Evolutionary conservation across 1,284 basidiomycete genomes (phyloP).

Genomic region (Xerocomus nothofagi): DNA sequence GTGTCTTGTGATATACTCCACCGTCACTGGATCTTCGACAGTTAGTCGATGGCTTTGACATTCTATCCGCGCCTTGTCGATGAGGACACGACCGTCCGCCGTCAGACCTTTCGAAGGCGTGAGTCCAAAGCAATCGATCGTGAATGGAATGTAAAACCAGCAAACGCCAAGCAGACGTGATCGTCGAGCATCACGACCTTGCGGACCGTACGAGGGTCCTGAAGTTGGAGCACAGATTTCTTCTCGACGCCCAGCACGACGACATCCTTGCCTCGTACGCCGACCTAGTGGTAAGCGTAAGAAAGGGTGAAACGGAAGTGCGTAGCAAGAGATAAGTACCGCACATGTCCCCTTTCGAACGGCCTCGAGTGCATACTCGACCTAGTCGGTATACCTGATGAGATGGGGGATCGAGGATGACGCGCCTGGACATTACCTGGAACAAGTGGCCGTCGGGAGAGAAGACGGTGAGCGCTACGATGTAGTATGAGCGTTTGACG

Average conservation of each 20-base stretch:
- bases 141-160: slow-evolving; percentile 59
- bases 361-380: slow-evolving; percentile 98
- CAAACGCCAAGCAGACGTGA: slow-evolving; percentile 96
- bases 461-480: slow-evolving; percentile 85
- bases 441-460: slow-evolving; percentile 94
- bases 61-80: slow-evolving; percentile 97
- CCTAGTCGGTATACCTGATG: slow-evolving; percentile 54
- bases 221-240: slow-evolving; percentile 95
- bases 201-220: slow-evolving; percentile 95
- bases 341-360: slow-evolving; percentile 98
- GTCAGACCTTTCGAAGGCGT: slow-evolving; percentile 71
- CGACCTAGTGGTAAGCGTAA: slow-evolving; percentile 62
- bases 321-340: slow-evolving; percentile 50
- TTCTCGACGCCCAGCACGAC: slow-evolving; percentile 99
- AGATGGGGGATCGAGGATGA: slow-evolving; percentile 17
- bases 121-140: slow-evolving; percentile 10
- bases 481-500: slow-evolving; percentile 12
- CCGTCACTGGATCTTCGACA: slow-evolving; percentile 96
- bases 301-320: neutral
- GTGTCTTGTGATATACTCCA: slow-evolving; percentile 98
- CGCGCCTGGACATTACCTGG: slow-evolving; percentile 56
- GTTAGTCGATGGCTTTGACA: slow-evolving; percentile 97
- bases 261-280: slow-evolving; percentile 91
- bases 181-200: slow-evolving; percentile 99
- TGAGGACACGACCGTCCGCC: slow-evolving; percentile 95